A percentile compares a stretch with the other conserved stretches of the same genome.
Conservation (phyloP, 148 eudicot genomes). For the Vaccinium myrtillus region DNA sequence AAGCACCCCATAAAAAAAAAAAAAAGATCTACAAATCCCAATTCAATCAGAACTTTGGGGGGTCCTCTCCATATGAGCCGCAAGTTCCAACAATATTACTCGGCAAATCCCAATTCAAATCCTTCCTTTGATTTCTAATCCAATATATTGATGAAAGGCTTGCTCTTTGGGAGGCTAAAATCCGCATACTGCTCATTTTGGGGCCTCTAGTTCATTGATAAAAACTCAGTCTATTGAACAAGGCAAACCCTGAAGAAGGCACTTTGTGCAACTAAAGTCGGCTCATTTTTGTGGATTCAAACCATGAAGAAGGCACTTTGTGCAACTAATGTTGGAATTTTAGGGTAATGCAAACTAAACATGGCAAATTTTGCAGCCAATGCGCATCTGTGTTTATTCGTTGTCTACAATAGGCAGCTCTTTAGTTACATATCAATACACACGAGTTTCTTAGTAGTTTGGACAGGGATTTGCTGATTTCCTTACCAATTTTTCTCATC, state of each 20-base stretch:
- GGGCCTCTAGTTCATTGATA: conserved; percentile 1
- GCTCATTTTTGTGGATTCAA: neutral
- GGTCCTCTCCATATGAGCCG: no score
- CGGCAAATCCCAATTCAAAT: neutral
- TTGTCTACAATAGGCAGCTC: neutral
- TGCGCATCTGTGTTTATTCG: neutral
- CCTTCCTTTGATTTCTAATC: neutral
- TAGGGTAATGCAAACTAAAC: neutral
- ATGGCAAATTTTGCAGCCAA: neutral
- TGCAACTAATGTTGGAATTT: neutral
- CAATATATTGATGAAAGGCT: neutral
- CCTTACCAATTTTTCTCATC: neutral
- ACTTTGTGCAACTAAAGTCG: neutral
- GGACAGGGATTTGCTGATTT: neutral
- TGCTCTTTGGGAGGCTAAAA: neutral
- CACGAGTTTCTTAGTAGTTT: neutral
- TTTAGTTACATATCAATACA: neutral
- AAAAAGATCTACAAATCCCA: no score
- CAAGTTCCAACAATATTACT: neutral
- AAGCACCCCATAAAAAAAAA: no score
- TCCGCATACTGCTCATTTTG: neutral
- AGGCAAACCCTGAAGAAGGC: no score
- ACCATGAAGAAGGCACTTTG: neutral
- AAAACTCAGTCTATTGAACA: neutral
- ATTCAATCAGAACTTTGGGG: no score